Percentiles rank a stretch among this genome's conserved stretches.
These are phyloP conservation scores for Microbotryomycetes sp. DNA, from an alignment of 1,284 basidiomycete genomes.

Conservation along the genomic window DNA sequence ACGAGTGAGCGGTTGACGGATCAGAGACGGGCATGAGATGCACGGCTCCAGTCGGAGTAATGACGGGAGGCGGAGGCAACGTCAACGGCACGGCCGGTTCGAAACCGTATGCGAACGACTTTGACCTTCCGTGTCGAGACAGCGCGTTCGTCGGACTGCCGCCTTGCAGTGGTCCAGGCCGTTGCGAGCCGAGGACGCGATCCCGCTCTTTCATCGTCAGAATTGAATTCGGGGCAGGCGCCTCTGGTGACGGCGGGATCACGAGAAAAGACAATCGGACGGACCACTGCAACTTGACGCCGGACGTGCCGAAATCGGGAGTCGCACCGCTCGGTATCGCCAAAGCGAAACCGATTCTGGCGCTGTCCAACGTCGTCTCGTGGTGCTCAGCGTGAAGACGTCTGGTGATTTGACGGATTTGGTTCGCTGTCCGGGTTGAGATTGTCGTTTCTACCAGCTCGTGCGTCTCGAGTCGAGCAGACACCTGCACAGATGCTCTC, in stretches of 20 bases:
- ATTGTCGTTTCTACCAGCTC: constrained; percentile 61
- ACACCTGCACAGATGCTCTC: constrained; percentile 50
- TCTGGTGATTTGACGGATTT: constrained; percentile 43
- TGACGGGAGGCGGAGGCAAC: constrained; percentile 23
- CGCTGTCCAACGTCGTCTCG: constrained; percentile 60
- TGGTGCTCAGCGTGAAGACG: constrained; percentile 75
- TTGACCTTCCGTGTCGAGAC: constrained; percentile 27
- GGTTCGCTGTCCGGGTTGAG: constrained; percentile 45
- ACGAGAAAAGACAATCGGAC: constrained; percentile 74
- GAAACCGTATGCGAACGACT: constrained; percentile 35
- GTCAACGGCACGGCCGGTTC: constrained; percentile 30
- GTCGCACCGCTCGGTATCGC: constrained; percentile 83
- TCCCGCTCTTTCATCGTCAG: constrained; percentile 56
- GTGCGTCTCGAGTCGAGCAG: constrained; percentile 74
- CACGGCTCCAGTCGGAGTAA: constrained; percentile 31
- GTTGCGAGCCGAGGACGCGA: not conserved
- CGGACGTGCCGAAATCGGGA: constrained; percentile 58
- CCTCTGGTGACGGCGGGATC: constrained; percentile 48
- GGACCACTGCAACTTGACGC: constrained; percentile 78
- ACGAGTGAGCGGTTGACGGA: constrained; percentile 19
- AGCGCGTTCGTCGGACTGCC: not conserved
- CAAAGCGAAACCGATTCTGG: constrained; percentile 70
- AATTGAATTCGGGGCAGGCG: constrained; percentile 47
- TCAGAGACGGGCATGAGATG: constrained; percentile 34
- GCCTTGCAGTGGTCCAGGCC: not conserved